These are phyloP conservation scores for Chytridiales sp. DNA, from an alignment of 371 early-diverging fungal species.

Conservation along the genomic window DNA sequence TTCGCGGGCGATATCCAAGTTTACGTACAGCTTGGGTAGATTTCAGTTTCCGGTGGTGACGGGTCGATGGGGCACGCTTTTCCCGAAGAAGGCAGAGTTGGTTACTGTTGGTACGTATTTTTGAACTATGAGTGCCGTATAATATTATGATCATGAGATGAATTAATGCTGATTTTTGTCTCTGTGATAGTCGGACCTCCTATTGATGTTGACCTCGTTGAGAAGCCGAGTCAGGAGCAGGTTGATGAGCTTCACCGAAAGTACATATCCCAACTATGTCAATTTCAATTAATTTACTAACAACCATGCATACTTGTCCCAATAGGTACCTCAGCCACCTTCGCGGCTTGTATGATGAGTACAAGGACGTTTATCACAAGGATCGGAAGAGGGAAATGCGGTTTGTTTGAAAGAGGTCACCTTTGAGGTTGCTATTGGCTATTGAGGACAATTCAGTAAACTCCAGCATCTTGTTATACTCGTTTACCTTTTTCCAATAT, in stretches of 20 bases:
- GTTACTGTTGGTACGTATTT: constrained; percentile 34
- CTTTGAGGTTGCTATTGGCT: no score
- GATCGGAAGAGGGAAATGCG: constrained; percentile 31
- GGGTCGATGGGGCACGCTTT: constrained; percentile 43
- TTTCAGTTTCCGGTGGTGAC: constrained; percentile 31
- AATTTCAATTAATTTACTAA: background rate
- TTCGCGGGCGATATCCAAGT: constrained; percentile 10
- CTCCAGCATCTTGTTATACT: no score
- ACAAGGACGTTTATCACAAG: constrained; percentile 33
- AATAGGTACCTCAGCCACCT: constrained; percentile 31
- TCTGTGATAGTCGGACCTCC: constrained; percentile 42
- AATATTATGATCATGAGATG: background rate
- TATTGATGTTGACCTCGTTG: constrained; percentile 26
- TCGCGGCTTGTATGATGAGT: constrained; percentile 34
- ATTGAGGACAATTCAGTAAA: no score
- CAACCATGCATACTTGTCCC: no score
- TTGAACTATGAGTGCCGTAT: background rate
- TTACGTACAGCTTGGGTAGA: constrained; percentile 19
- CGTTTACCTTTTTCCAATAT: no score
- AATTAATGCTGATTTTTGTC: constrained; percentile 1
- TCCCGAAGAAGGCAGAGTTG: constrained; percentile 28
- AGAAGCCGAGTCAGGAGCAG: constrained; percentile 37
- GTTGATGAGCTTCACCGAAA: constrained; percentile 32
- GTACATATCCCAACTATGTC: constrained; percentile 8
- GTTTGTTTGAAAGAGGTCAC: constrained; percentile 30